Percentiles rank a stretch among this genome's conserved stretches.
phyloP scores from a whole-genome alignment of 2,329 filamentous ascomycete species.

The Fusarium praegraminearum region DNA sequence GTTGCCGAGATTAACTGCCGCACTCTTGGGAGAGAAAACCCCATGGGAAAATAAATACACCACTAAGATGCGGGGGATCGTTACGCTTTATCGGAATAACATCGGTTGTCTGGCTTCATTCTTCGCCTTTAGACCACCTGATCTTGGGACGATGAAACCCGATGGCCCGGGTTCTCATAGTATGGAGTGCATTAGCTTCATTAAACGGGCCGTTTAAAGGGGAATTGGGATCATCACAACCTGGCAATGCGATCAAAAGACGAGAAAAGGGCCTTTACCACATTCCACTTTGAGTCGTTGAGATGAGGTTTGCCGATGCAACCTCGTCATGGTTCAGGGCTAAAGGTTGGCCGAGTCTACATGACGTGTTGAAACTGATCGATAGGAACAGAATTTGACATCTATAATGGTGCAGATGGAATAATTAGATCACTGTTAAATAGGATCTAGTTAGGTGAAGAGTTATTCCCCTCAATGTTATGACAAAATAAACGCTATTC shows the following conservation, averaged over 20 bases:
- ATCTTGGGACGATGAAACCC: conserved; percentile 8
- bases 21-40: conserved; percentile 4
- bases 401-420: background rate
- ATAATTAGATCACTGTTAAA: background rate
- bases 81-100: background rate
- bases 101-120: background rate
- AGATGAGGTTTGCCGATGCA: conserved; percentile 8
- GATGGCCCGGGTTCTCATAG: background rate
- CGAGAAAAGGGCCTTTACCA: background rate
- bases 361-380: background rate
- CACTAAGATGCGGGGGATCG: conserved; percentile 13
- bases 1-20: conserved; percentile 29
- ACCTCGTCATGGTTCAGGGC: conserved; percentile 3
- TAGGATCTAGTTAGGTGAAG: background rate
- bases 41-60: conserved; percentile 23
- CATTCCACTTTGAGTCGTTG: background rate
- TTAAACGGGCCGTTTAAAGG: conserved; percentile 30
- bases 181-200: conserved; percentile 9
- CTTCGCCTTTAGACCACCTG: background rate
- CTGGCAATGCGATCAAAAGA: background rate
- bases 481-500: background rate
- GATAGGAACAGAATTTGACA: background rate
- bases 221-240: conserved; percentile 13
- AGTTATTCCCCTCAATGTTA: background rate
- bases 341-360: conserved; percentile 1